Evolutionary conservation across 2,329 filamentous ascomycete genomes (phyloP).

Genomic region (Cadophora malorum): DNA sequence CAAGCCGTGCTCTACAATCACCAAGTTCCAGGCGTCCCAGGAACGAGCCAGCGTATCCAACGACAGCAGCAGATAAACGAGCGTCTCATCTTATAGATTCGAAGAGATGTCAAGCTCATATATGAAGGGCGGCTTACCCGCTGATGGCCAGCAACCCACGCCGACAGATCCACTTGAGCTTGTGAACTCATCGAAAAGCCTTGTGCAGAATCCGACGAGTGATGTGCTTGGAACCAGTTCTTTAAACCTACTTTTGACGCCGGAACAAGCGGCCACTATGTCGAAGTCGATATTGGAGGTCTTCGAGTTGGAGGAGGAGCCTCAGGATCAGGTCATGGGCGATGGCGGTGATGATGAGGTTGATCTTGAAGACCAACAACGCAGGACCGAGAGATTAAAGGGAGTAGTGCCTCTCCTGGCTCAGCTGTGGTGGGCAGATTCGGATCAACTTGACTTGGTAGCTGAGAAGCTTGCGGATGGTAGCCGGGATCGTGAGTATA

Average conservation of each 20-base stretch:
- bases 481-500: slow-evolving; percentile 59
- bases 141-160: slow-evolving; percentile 9
- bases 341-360: slow-evolving; percentile 34
- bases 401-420: slow-evolving; percentile 37
- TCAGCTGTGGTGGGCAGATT: slow-evolving; percentile 50
- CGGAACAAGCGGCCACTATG: slow-evolving; percentile 20
- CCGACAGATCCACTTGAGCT: slow-evolving; percentile 19
- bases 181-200: slow-evolving; percentile 2
- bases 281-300: slow-evolving; percentile 22
- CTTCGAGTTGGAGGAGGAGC: slow-evolving; percentile 21
- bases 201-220: slow-evolving; percentile 15
- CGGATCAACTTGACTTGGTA: slow-evolving; percentile 52
- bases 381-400: slow-evolving; percentile 41
- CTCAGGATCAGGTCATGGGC: slow-evolving; percentile 23
- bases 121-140: slow-evolving; percentile 19
- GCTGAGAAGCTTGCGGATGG: slow-evolving; percentile 61
- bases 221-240: slow-evolving; percentile 14
- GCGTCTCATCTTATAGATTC: not conserved
- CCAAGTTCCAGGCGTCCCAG: not conserved
- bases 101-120: slow-evolving; percentile 18
- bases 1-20: slow-evolving; percentile 1
- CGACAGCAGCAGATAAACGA: not conserved
- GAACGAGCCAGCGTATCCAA: not conserved
- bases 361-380: slow-evolving; percentile 41
- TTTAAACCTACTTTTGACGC: slow-evolving; percentile 15